Percentiles rank a stretch among this genome's conserved stretches.
phyloP scores from a whole-genome alignment of 768 basidiomycete genomes.

The Leccinum disarticulatum region DNA sequence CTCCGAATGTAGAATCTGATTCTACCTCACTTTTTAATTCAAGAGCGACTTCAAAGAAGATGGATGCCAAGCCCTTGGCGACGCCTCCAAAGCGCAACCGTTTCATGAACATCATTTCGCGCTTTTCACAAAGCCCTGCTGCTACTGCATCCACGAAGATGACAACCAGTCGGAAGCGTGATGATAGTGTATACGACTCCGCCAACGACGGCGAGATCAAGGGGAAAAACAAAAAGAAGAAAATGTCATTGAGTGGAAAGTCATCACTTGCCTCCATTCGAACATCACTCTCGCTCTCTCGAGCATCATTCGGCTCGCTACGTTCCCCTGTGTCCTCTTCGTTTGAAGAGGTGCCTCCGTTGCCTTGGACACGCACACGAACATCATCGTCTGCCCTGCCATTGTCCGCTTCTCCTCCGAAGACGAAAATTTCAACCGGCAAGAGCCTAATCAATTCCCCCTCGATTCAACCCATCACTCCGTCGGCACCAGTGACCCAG shows the following conservation, averaged over 20 bases:
- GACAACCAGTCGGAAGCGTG: neutral
- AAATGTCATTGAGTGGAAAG: slow-evolving; percentile 26
- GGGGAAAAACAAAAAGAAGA: slow-evolving; percentile 13
- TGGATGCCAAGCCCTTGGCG: slow-evolving; percentile 20
- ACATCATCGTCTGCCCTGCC: neutral
- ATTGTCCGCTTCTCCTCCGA: slow-evolving; percentile 1
- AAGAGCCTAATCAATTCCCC: slow-evolving; percentile 2
- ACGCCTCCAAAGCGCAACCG: slow-evolving; percentile 29
- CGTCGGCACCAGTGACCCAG: slow-evolving; percentile 24
- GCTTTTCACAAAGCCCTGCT: slow-evolving; percentile 26
- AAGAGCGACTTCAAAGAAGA: slow-evolving; percentile 10
- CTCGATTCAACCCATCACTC: slow-evolving; percentile 26
- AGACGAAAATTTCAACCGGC: slow-evolving; percentile 15
- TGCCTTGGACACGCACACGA: slow-evolving; percentile 28
- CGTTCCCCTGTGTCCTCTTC: slow-evolving; percentile 23
- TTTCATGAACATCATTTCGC: slow-evolving; percentile 33
- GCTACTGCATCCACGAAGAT: slow-evolving; percentile 9
- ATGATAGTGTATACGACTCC: slow-evolving; percentile 19
- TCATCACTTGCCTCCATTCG: slow-evolving; percentile 32
- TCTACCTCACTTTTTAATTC: neutral
- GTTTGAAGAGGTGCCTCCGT: slow-evolving; percentile 25
- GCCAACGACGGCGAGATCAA: slow-evolving; percentile 23
- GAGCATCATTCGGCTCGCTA: slow-evolving; percentile 27
- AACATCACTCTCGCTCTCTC: slow-evolving; percentile 31
- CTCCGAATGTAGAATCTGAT: slow-evolving; percentile 11